Percentiles rank a stretch among this genome's conserved stretches.
Conservation (phyloP, 2,329 filamentous ascomycete genomes). For the Arthroderma sp. region DNA sequence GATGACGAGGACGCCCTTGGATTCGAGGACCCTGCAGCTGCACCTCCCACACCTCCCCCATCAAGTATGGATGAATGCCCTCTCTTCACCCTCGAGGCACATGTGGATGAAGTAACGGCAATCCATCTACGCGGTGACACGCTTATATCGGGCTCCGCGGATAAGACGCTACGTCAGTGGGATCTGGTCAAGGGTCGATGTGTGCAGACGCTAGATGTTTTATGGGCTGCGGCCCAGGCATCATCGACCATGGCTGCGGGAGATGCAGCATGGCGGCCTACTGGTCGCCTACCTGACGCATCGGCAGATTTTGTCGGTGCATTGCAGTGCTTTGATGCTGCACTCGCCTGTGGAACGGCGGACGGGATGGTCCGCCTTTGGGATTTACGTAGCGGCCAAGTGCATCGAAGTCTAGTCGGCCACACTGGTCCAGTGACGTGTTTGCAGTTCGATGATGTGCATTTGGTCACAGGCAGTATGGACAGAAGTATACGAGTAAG, state of each 20-base stretch:
- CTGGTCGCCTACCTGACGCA: slow-evolving; percentile 48
- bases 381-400: slow-evolving; percentile 92
- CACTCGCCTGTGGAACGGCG: slow-evolving; percentile 87
- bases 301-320: slow-evolving; percentile 88
- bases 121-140: slow-evolving; percentile 82
- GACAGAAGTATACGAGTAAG: slow-evolving; percentile 90
- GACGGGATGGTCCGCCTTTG: slow-evolving; percentile 95
- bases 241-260: slow-evolving; percentile 54
- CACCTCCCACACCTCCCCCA: slow-evolving; percentile 54
- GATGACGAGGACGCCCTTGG: slow-evolving; percentile 50
- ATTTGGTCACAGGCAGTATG: slow-evolving; percentile 82
- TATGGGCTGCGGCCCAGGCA: slow-evolving; percentile 93
- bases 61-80: slow-evolving; percentile 82
- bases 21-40: slow-evolving; percentile 55
- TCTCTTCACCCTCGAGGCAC: slow-evolving; percentile 76
- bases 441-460: slow-evolving; percentile 90
- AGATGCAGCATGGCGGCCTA: slow-evolving; percentile 58
- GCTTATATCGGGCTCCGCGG: slow-evolving; percentile 86
- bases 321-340: slow-evolving; percentile 89
- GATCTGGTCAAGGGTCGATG: slow-evolving; percentile 94
- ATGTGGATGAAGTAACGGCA: slow-evolving; percentile 89
- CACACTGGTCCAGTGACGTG: slow-evolving; percentile 92
- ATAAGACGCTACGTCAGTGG: slow-evolving; percentile 97
- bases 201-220: slow-evolving; percentile 91
- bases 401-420: slow-evolving; percentile 89